Evolutionary conservation across 257 asterid genomes (phyloP).

Genomic region (Nyctanthes arbortristis): DNA sequence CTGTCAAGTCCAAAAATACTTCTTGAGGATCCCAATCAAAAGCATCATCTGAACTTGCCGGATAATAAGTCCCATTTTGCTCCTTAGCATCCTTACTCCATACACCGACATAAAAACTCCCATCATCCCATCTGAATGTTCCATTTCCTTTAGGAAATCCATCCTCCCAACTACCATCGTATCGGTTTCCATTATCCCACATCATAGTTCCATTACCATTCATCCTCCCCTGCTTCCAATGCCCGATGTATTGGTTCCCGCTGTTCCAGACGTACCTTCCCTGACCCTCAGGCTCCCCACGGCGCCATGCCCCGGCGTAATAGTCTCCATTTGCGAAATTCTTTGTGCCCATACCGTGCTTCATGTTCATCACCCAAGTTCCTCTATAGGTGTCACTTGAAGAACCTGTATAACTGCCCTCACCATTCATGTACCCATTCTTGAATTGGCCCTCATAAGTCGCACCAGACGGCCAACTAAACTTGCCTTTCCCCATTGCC

Average conservation of each 20-base stretch:
- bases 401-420: constrained; percentile 72
- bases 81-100: constrained; percentile 75
- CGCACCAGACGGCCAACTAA: constrained; percentile 94
- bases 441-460: constrained; percentile 87
- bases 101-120: constrained; percentile 83
- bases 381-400: constrained; percentile 66
- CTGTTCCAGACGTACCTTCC: constrained; percentile 80
- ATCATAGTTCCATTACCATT: constrained; percentile 71
- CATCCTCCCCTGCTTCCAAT: constrained; percentile 79
- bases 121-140: constrained; percentile 69
- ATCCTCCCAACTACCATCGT: constrained; percentile 78
- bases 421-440: constrained; percentile 80
- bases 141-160: constrained; percentile 88
- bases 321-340: constrained; percentile 69
- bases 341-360: constrained; percentile 70
- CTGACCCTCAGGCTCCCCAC: constrained; percentile 63
- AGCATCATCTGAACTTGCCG: constrained; percentile 44
- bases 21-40: constrained; percentile 80
- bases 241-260: constrained; percentile 77
- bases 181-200: constrained; percentile 72
- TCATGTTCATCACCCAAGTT: constrained; percentile 62
- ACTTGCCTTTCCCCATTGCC: constrained; percentile 68
- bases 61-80: constrained; percentile 78
- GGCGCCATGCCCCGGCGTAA: constrained; percentile 73
- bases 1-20: constrained; percentile 46